Evolutionary conservation across 139 green algal species (phyloP), one percentile per base, ranked within the genome.

Genomic region (Trebouxia sp.): DNA sequence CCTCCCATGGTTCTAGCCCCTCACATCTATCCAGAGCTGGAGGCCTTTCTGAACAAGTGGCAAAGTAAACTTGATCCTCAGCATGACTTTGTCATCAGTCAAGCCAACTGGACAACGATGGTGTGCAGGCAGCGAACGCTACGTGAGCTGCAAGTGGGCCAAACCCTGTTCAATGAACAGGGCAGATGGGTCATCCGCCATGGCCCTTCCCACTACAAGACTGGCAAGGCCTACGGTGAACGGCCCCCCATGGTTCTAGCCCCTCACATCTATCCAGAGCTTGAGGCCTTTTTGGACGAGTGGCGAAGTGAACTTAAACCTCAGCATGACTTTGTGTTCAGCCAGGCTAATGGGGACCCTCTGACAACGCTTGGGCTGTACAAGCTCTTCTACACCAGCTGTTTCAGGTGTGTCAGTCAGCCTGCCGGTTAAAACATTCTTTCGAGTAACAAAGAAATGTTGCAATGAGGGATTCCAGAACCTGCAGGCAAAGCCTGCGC

Each of bases 111-210:
- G 28, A n/a, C n/a, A n/a, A n/a, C n/a, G n/a, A n/a, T n/a, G n/a
- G n/a, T n/a, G n/a, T n/a, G n/a, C 38, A 81, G 92, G 53, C 90
- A 95, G 86, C 87, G 91, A 55, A 94, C 92, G 0, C 70, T 96
- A 30, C 82, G 91, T 0, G 90, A 96, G 88, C 87, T 96, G 72
- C 47, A 90, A 80, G 56, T 94, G 22, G 92, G 90, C 2, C 76
- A 80, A 26, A 95, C 90, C 26, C 80, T 94, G 38, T 47, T 92
- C 9, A 86, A 90, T 41, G 81, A 38, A 9, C 83, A 75, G 45
- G 58, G 74, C 35, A 77, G 82, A 6, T 93, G 86, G 88, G 55
- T 92, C 28, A 93, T 95, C 74, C 45, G 80, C 9, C 89, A 93
- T 74, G 69, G 78, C 10, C 72, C 87, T 0, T 70, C 28, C 1